phyloP scores from a whole-genome alignment of 768 basidiomycete species.

The Lyophyllum atratum region DNA sequence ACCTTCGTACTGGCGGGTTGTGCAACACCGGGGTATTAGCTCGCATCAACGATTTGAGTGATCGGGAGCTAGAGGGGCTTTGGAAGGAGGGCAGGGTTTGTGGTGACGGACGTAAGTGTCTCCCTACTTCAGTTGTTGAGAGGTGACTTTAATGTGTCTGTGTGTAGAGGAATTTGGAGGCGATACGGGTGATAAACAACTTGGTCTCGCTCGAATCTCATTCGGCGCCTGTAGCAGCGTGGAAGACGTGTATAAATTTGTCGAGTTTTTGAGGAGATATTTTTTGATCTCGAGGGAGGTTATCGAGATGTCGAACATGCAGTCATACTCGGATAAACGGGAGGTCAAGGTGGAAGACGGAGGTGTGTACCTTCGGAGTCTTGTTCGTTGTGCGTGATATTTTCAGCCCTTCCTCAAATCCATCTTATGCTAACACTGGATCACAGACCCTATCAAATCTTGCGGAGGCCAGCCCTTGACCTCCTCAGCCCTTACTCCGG shows the following conservation, averaged over 20 bases:
- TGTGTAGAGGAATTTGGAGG: constrained; percentile 16
- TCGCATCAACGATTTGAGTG: constrained; percentile 10
- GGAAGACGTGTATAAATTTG: constrained; percentile 11
- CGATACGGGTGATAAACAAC: constrained; percentile 4
- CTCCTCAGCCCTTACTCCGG: constrained; percentile 4
- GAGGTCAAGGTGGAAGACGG: neutral
- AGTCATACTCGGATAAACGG: neutral
- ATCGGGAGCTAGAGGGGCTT: constrained; percentile 7
- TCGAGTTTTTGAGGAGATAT: constrained; percentile 9
- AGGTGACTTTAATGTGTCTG: neutral
- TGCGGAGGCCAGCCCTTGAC: constrained; percentile 12
- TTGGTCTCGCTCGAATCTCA: constrained; percentile 15
- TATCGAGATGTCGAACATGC: neutral
- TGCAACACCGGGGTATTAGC: constrained; percentile 17
- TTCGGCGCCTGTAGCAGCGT: constrained; percentile 15
- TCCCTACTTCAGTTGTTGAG: too few species aligned
- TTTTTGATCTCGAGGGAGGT: constrained; percentile 12
- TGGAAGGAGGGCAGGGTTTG: constrained; percentile 16
- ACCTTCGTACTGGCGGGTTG: constrained; percentile 14
- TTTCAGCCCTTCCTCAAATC: neutral
- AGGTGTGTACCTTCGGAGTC: constrained; percentile 7
- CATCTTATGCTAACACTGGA: neutral
- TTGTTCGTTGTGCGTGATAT: constrained; percentile 15
- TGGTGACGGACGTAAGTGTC: constrained; percentile 13
- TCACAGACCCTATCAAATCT: constrained; percentile 16